Evolutionary conservation across 441 rosid genomes (phyloP).

Genomic region (Syzygium malaccense): DNA sequence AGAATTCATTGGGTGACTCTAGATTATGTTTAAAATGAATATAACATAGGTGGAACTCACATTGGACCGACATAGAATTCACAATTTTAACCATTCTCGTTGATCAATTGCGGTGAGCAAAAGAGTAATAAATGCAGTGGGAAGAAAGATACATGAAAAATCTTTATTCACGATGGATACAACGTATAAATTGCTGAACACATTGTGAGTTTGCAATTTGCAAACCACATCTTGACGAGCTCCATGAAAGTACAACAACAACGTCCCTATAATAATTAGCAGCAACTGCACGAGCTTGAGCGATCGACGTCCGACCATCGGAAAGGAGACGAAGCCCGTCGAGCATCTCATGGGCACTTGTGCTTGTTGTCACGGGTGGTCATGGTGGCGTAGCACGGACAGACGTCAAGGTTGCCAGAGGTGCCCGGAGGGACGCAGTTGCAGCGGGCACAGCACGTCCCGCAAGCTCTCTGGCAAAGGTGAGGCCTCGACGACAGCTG

Average conservation of each 20-base stretch:
- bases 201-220: neutral
- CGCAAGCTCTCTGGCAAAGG: neutral
- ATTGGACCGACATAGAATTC: neutral
- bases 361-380: neutral
- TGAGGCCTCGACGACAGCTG: neutral
- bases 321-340: neutral
- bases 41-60: neutral
- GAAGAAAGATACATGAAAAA: neutral
- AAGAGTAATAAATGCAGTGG: neutral
- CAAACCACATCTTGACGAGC: neutral
- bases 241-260: neutral
- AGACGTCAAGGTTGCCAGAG: neutral
- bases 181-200: neutral
- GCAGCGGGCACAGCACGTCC: neutral
- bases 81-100: no score
- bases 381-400: neutral
- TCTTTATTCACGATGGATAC: neutral
- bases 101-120: neutral
- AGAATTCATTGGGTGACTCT: neutral
- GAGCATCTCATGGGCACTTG: neutral
- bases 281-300: neutral
- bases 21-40: neutral
- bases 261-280: neutral
- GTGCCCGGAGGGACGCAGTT: neutral
- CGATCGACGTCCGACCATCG: accelerated